Evolutionary conservation across 768 basidiomycete genomes (phyloP), one percentile per base, ranked within the genome.

Genomic region (Porpolomopsis calyptriformis): DNA sequence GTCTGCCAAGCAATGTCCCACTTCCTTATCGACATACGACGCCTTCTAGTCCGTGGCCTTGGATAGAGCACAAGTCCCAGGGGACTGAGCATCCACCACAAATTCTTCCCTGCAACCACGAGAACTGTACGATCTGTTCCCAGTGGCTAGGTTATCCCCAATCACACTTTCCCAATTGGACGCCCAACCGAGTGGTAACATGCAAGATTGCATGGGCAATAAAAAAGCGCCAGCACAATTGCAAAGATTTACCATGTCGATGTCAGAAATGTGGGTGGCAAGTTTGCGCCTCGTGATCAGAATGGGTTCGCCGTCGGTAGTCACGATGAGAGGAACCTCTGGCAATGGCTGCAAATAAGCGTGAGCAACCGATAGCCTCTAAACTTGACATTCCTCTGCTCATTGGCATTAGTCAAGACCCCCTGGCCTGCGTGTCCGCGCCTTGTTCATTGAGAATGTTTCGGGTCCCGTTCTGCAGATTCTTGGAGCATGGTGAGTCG

Each of bases 161-260:
- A 42, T 64, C 62, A 3, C 56, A 60, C 29, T 72, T 72, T 39
- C 61, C 62, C 36, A 72, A 70, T 41, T 69, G 70, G 70, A 70
- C 60, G 1, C 49, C 49, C 7, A 56, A 51, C 31, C 69, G 69
- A 42, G 63, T 70, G 16, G 0, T 31, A 0, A 55, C 60, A 39
- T 66, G 66, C 34, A 52, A 55, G 43, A 68, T 72, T n/a, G 54
- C 49, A 19, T 48, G 48, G 8, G 50, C 53, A 1, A 39, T 54
- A 33, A 24, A 45, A 11, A 26, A 22, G 18, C 45, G 42, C 16
- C 34, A 22, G 4, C 35, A n/a, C 27, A 20, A 20, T 37, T 54
- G 48, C 46, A 45, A n/a, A 20, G 24, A 40, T 47, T 24, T 43
- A 40, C 18, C 34, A 27, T 16, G 29, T 52, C 19, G 50, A 49